Conservation (phyloP, 371 early-diverging fungal species). For the Actinomortierella ambigua region DNA sequence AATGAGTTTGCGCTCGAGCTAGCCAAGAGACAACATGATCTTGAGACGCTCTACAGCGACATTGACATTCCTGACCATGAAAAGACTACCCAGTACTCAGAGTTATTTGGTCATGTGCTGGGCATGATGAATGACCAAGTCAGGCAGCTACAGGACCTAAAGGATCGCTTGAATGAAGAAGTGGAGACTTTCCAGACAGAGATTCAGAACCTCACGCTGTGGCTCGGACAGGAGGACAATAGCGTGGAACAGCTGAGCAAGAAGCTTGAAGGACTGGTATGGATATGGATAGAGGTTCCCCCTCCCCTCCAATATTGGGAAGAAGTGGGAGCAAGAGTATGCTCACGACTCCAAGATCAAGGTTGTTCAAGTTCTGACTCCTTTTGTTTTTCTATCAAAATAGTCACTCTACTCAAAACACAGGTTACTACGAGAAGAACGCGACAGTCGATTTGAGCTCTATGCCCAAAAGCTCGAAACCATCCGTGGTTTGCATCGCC, state of each 20-base stretch:
- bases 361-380: not conserved
- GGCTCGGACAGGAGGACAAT: slow-evolving; percentile 31
- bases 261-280: slow-evolving; percentile 24
- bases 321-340: too few species aligned
- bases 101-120: slow-evolving; percentile 29
- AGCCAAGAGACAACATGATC: slow-evolving; percentile 39
- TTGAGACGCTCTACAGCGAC: slow-evolving; percentile 29
- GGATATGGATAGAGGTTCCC: not conserved
- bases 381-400: not conserved
- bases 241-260: slow-evolving; percentile 14
- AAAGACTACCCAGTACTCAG: slow-evolving; percentile 21
- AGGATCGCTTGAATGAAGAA: slow-evolving; percentile 64
- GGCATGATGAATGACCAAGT: slow-evolving; percentile 22
- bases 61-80: slow-evolving; percentile 31
- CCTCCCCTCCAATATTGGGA: too few species aligned
- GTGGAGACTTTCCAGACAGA: slow-evolving; percentile 63
- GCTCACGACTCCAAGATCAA: not conserved
- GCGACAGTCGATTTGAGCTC: slow-evolving; percentile 31
- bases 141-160: slow-evolving; percentile 53
- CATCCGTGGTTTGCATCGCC: slow-evolving; percentile 17
- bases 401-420: slow-evolving; percentile 22
- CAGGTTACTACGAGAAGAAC: slow-evolving; percentile 21
- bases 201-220: slow-evolving; percentile 47
- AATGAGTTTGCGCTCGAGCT: slow-evolving; percentile 43
- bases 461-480: slow-evolving; percentile 32